These are phyloP conservation scores for Vanderwaltozyma polyspora DNA, from an alignment of 805 yeast species.

Conservation along the genomic window DNA sequence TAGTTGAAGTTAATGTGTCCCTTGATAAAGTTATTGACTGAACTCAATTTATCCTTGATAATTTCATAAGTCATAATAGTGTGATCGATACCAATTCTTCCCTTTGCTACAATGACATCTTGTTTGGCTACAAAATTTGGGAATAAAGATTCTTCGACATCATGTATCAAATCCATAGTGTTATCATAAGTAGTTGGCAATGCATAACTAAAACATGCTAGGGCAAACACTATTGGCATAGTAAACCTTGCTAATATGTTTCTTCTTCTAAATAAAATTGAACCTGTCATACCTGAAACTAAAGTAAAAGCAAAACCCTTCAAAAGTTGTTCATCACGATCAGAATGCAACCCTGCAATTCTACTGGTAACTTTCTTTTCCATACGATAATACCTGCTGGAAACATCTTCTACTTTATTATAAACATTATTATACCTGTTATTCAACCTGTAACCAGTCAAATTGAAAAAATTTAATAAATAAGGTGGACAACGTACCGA, in stretches of 20 bases:
- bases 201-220: conserved; percentile 41
- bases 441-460: conserved; percentile 10
- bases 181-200: conserved; percentile 48
- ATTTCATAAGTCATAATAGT: conserved; percentile 4
- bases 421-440: conserved; percentile 12
- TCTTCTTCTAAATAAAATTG: conserved; percentile 45
- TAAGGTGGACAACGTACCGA: conserved; percentile 20
- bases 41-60: neutral
- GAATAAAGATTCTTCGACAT: conserved; percentile 33
- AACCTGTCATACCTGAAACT: conserved; percentile 50
- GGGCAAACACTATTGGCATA: conserved; percentile 42
- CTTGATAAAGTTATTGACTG: neutral
- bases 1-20: conserved; percentile 1
- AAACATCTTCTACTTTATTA: conserved; percentile 32
- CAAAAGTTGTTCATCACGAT: conserved; percentile 42
- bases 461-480: conserved; percentile 7
- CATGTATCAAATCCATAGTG: conserved; percentile 36
- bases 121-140: conserved; percentile 20
- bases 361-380: conserved; percentile 44
- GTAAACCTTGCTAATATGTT: conserved; percentile 36
- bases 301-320: conserved; percentile 47
- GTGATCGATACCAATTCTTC: conserved; percentile 1
- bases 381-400: conserved; percentile 33
- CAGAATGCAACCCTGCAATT: conserved; percentile 40
- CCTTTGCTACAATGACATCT: neutral